Evolutionary conservation across 2,329 filamentous ascomycete species (phyloP).

Genomic region (Dichotomopilus funicola): DNA sequence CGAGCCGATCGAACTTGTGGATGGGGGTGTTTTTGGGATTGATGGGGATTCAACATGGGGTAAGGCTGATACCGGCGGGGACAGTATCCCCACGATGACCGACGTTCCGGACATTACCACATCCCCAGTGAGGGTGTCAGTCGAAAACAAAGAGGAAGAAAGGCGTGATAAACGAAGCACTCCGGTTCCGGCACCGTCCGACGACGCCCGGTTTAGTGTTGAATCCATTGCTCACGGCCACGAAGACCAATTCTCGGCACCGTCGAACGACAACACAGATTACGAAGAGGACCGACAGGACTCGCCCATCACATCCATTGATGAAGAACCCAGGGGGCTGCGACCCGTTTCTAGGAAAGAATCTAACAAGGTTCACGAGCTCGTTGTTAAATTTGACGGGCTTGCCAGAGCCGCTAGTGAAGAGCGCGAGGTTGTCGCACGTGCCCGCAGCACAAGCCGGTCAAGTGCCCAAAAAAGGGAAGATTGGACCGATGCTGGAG

Average conservation of each 20-base stretch:
- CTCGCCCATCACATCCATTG: constrained; percentile 41
- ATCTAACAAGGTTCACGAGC: constrained; percentile 42
- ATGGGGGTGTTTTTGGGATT: not conserved
- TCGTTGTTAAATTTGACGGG: constrained; percentile 46
- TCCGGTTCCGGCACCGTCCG: not conserved
- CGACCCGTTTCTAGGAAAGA: constrained; percentile 26
- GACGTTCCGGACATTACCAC: too few species aligned
- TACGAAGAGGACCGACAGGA: constrained; percentile 31
- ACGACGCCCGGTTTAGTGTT: constrained; percentile 9
- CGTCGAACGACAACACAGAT: constrained; percentile 28
- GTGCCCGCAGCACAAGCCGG: constrained; percentile 14
- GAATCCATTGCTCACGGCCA: constrained; percentile 5
- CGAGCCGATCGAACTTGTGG: not conserved
- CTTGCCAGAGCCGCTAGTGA: constrained; percentile 30
- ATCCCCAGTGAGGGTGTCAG: not conserved
- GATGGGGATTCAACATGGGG: constrained; percentile 4
- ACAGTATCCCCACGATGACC: not conserved
- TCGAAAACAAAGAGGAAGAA: not conserved
- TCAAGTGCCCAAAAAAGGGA: constrained; percentile 5
- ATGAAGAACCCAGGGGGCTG: constrained; percentile 33
- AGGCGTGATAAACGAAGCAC: not conserved
- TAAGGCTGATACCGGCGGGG: not conserved
- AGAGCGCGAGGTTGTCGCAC: constrained; percentile 20
- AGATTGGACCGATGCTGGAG: constrained; percentile 16
- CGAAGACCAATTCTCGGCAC: constrained; percentile 20